A percentile compares a stretch with the other conserved stretches of the same genome.
phyloP scores from a whole-genome alignment of 805 yeast species.

The Metschnikowia chrysomelidarum region DNA sequence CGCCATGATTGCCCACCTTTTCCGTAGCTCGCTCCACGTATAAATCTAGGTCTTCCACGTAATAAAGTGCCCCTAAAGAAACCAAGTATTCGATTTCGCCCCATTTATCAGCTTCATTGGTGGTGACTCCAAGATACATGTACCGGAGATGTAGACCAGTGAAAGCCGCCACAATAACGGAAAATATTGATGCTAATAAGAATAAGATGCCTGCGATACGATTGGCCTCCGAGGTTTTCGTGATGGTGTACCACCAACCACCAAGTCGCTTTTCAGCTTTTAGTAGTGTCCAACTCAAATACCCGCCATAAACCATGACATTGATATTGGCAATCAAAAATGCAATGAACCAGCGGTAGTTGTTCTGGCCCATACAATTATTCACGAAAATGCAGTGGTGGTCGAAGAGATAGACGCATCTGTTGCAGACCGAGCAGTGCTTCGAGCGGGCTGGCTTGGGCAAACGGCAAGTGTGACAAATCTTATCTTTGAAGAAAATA shows the following conservation, averaged over 20 bases:
- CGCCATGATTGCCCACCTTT: conserved; percentile 7
- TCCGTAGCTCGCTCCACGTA: conserved; percentile 25
- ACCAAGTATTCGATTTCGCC: conserved; percentile 45
- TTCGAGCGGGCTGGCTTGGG: conserved; percentile 61
- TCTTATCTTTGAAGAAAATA: conserved; percentile 47
- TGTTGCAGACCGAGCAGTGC: conserved; percentile 60
- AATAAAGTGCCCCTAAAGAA: conserved; percentile 14
- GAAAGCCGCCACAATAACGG: conserved; percentile 42
- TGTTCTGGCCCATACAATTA: conserved; percentile 70
- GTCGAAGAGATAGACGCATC: conserved; percentile 49
- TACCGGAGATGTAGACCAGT: conserved; percentile 37
- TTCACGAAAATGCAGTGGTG: conserved; percentile 69
- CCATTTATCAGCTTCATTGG: conserved; percentile 77
- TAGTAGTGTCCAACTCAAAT: conserved; percentile 29
- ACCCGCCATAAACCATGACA: conserved; percentile 42
- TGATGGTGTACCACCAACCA: conserved; percentile 23
- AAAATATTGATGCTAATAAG: conserved; percentile 44
- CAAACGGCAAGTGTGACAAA: conserved; percentile 48
- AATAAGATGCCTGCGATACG: conserved; percentile 44
- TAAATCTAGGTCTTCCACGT: conserved; percentile 9
- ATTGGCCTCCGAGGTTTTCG: conserved; percentile 29
- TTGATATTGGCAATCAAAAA: conserved; percentile 48
- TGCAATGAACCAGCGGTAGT: conserved; percentile 57
- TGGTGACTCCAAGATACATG: conserved; percentile 66
- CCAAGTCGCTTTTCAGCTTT: conserved; percentile 2